Evolutionary conservation across 2,329 filamentous ascomycete genomes (phyloP), one percentile per base, ranked within the genome.

Genomic region (Sporothrix sp.): DNA sequence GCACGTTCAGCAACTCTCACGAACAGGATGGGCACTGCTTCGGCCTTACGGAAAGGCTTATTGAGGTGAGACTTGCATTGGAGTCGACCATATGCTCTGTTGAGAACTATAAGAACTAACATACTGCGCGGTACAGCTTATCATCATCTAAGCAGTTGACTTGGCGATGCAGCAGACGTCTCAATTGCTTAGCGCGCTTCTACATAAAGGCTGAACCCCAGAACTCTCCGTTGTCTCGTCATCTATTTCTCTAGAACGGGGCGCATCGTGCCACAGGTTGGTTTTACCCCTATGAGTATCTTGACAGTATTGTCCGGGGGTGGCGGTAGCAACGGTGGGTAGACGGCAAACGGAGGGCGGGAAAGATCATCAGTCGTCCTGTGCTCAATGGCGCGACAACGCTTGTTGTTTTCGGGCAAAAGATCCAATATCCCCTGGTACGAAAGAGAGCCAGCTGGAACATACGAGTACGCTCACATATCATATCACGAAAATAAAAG

Each of bases 31-130:
- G 68, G 49, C 70, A 74, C 56, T 76, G 74, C 58, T 73, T 78
- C 50, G 65, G 66, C 40, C 62, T 81, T 40, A 81, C 76, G 2
- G 78, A 80, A 60, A 78, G 74, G 62, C 66, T 82, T 30, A 81
- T 82, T 56, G 76, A 81, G 69, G 77, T 80, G 61, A 49, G 57
- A 11, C 11, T 23, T 23, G 18, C 6, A 18, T 16, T 45, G 43
- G 14, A 5, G 5, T 37, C 13, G 5, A 3, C 5, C 37, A 16
- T 21, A 20, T n/a, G 20, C 7, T 16, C 20, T 40, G 5, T 40
- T 21, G 32, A 35, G 32, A n/a, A n/a, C n/a, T n/a, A n/a, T n/a
- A n/a, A n/a, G n/a, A 5, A 18, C 33, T 46, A 30, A 51, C 33
- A 18, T 16, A n/a, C n/a, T 14, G 32, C 16, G 39, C 25, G 5